Conservation (phyloP, 169 alveolate genomes). For the Plasmodium chabaudi region DNA sequence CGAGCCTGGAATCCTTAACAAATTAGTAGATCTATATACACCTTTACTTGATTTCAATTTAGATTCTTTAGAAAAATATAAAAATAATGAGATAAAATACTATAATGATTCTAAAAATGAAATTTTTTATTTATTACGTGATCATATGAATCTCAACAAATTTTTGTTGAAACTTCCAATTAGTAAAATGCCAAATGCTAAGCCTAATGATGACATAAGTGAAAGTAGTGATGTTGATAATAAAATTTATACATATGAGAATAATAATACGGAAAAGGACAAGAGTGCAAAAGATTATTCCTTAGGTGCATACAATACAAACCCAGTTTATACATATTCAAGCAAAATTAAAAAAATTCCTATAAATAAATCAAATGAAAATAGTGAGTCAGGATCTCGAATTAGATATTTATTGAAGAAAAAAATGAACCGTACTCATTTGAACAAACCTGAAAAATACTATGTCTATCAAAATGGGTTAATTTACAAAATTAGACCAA, state of each 20-base stretch:
- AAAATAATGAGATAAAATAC: constrained; percentile 7
- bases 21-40: constrained; percentile 33
- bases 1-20: background rate
- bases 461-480: background rate
- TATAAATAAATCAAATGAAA: constrained; percentile 13
- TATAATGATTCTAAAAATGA: constrained; percentile 29
- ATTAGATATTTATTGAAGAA: constrained; percentile 4
- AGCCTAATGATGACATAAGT: constrained; percentile 58
- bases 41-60: constrained; percentile 69
- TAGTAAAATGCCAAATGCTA: constrained; percentile 46
- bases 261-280: background rate
- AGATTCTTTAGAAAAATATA: constrained; percentile 12
- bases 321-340: constrained; percentile 14
- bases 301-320: constrained; percentile 1
- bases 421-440: constrained; percentile 9
- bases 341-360: constrained; percentile 54
- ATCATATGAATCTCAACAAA: constrained; percentile 11
- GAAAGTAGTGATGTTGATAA: constrained; percentile 5
- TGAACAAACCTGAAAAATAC: constrained; percentile 5
- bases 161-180: constrained; percentile 16
- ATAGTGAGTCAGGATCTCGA: no score
- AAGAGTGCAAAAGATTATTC: background rate
- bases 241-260: constrained; percentile 24
- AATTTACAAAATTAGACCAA: no score
- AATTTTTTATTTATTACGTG: constrained; percentile 23